Percentiles rank a stretch among this genome's conserved stretches.
Evolutionary conservation across 1,284 basidiomycete genomes (phyloP).

Genomic region (Microbotryum intermedium): DNA sequence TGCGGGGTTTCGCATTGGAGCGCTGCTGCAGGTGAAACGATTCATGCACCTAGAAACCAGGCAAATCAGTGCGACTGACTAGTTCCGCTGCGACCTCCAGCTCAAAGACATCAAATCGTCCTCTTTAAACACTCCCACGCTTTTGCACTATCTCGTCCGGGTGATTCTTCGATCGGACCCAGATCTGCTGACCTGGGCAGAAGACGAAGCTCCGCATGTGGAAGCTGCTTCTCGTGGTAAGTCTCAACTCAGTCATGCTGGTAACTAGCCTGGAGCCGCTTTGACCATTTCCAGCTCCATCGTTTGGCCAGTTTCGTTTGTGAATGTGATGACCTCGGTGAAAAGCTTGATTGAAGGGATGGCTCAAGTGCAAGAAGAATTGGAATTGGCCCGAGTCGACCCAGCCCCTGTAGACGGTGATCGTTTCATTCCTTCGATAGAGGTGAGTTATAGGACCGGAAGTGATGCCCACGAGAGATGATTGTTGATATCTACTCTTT

Average conservation of each 20-base stretch:
- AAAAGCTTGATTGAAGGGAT: constrained; percentile 53
- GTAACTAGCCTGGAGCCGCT: too few relatives aligned
- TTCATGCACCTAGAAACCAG: neutral
- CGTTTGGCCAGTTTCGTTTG: constrained; percentile 56
- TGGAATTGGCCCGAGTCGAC: constrained; percentile 33
- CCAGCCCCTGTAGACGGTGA: constrained; percentile 44
- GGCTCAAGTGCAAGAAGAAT: constrained; percentile 52
- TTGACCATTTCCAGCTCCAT: too few relatives aligned
- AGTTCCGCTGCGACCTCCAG: constrained; percentile 41
- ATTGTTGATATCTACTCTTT: neutral
- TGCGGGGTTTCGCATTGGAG: constrained; percentile 70
- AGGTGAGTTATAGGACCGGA: neutral
- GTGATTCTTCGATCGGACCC: constrained; percentile 64
- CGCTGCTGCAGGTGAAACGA: constrained; percentile 60
- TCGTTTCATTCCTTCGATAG: constrained; percentile 56
- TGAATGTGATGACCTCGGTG: constrained; percentile 54
- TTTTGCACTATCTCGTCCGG: constrained; percentile 75
- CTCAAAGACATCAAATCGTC: constrained; percentile 68
- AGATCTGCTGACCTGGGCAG: constrained; percentile 59
- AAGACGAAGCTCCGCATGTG: constrained; percentile 63
- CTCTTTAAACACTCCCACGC: constrained; percentile 62
- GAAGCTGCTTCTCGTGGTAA: constrained; percentile 71
- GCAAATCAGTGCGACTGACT: too few relatives aligned
- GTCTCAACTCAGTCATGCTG: constrained; percentile 25
- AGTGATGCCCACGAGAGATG: neutral